Base-by-base conservation (phyloP, 257 asterid species). In the Penstemon newberryi region DNA sequence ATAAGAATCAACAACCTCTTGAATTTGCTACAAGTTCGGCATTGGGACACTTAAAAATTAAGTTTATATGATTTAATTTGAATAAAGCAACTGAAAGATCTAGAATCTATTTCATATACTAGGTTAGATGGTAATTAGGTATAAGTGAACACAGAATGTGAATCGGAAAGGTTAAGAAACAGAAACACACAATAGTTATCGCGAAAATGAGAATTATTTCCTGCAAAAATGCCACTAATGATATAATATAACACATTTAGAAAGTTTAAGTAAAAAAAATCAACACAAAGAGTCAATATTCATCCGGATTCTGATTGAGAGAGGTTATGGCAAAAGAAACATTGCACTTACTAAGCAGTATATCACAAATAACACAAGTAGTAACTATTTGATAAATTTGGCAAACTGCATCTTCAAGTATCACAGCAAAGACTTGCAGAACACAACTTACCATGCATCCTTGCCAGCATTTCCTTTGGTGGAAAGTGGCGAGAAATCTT, bases 401-500 rank as follows among this genome's bases (percentile, higher is more conserved):
- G 11, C 15, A 41, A 45, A 49, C 55, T 13, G n/a, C 64, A 43
- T 19, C 25, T 37, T 12, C 50, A 66, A 8, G 42, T 37, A 54
- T 64, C 52, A 70, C 37, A 33, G 40, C 19, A 69, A 46, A 55
- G 44, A 65, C 47, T 50, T 41, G 54, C 45, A 57, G 60, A 58
- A 53, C 55, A 65, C 11, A 60, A 57, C 42, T 56, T 87, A 94
- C 98, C 99, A 94, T 78, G 95, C 96, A 76, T 94, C 98, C 80
- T 94, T 91, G 78, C 92, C 83, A 60, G 86, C 72, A 75, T 85
- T 87, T 78, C 97, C 97, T 82, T 86, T 91, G 75, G 75, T 82
- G 44, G 96, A 87, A 73, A 94, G 91, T 59, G 99, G 99, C 7
- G 59, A 75, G 84, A 91, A 87, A 75, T 91, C 93, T 46, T 91